phyloP scores from a whole-genome alignment of 2,329 filamentous ascomycete genomes.

The Trichoderma lentiforme region DNA sequence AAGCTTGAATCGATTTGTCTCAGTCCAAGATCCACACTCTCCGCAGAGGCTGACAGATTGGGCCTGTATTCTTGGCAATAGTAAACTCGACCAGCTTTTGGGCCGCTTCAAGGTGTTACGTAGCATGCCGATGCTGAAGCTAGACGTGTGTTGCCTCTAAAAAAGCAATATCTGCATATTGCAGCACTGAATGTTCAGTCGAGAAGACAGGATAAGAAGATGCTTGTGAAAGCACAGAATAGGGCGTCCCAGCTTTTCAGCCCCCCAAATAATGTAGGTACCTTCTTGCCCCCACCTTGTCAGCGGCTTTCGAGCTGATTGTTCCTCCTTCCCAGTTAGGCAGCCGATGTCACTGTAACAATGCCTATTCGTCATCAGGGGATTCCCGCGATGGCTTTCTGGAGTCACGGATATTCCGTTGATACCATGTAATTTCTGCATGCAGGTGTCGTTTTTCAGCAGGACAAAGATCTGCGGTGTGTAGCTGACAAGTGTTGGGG shows the following conservation, averaged over 20 bases:
- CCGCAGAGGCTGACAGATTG: background rate
- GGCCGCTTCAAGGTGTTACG: background rate
- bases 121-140: background rate
- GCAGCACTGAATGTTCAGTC: too few species aligned
- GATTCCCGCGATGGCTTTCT: background rate
- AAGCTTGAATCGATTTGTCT: background rate
- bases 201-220: background rate
- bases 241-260: background rate
- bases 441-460: background rate
- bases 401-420: background rate
- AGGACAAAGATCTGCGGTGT: background rate
- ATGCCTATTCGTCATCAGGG: conserved; percentile 9
- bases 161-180: background rate
- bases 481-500: background rate
- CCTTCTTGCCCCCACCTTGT: conserved; percentile 11
- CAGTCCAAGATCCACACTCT: background rate
- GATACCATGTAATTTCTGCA: background rate
- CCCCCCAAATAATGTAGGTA: conserved; percentile 1
- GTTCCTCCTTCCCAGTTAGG: conserved; percentile 15
- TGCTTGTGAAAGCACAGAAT: background rate
- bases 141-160: background rate
- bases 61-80: background rate
- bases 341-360: conserved; percentile 14
- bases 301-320: conserved; percentile 8
- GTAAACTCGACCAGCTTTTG: background rate